Evolutionary conservation across 345 rosid species (phyloP), one percentile per base, ranked within the genome.

Genomic region (Kernera saxatilis): DNA sequence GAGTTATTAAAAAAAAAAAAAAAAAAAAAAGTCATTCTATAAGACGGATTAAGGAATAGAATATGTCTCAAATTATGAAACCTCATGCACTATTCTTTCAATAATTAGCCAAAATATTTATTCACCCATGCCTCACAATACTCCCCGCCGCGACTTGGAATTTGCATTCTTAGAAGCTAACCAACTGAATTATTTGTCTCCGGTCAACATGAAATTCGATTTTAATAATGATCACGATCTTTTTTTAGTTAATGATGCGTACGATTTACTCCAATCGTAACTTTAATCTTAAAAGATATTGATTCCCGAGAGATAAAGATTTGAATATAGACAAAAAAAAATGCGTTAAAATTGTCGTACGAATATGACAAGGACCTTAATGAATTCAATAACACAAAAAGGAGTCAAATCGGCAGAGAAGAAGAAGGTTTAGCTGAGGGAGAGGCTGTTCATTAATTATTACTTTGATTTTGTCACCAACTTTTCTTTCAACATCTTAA

Each of bases 401-500:
- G 4, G 30, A 44, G 53, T 41, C 41, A 30, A 50, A 39, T 43
- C 6, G 40, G 51, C 40, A 23, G 21, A 44, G 15, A 30, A 44
- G 15, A 3, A 21, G 8, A 22, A 41, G 18, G 26, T 40, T 50
- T 39, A 50, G 62, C 62, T 61, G 41, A 61, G 43, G 40, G 27
- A 43, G 77, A n/a, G 45, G 17, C 30, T 46, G 56, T 44, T 72
- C 30, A 22, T 13, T 17, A 6, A 11, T 29, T 21, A 23, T 43
- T 41, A 18, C 29, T 50, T 22, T 23, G 48, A 8, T 50, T 52
- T 15, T 22, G 36, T 43, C 21, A 3, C 53, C 69, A 37, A 37
- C 35, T 21, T 10, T 19, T 22, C 66, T 56, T 37, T 73, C 72
- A 65, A 48, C 71, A 46, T 65, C 60, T 48, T 56, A n/a, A 19